phyloP scores from a whole-genome alignment of 2,329 filamentous ascomycete species.

The Claviceps humidiphila region DNA sequence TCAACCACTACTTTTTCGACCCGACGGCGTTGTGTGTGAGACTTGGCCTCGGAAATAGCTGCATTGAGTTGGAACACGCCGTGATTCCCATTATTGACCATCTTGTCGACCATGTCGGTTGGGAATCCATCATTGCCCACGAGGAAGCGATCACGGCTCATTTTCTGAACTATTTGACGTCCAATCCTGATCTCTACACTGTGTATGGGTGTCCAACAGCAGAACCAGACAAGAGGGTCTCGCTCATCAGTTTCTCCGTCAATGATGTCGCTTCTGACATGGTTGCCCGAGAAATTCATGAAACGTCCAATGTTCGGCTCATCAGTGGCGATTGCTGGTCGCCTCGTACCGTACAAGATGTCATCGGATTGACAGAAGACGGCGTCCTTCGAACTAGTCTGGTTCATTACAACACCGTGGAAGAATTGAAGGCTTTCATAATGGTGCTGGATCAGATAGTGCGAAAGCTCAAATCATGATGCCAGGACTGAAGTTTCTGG shows the following conservation, averaged over 20 bases:
- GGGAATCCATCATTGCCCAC: constrained; percentile 41
- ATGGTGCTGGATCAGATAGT: neutral
- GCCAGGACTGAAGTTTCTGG: neutral
- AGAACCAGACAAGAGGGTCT: constrained; percentile 32
- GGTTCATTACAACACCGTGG: constrained; percentile 57
- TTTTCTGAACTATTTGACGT: constrained; percentile 49
- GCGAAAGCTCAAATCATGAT: neutral
- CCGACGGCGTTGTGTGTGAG: constrained; percentile 48
- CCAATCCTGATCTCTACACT: constrained; percentile 26
- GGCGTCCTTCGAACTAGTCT: constrained; percentile 56
- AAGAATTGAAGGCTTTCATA: constrained; percentile 1
- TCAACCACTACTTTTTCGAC: constrained; percentile 56
- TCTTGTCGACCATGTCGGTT: constrained; percentile 33
- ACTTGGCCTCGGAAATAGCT: constrained; percentile 53
- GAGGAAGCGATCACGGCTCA: constrained; percentile 46
- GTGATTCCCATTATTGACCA: constrained; percentile 51
- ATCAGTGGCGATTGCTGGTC: constrained; percentile 59
- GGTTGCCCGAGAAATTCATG: constrained; percentile 50
- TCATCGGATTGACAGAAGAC: constrained; percentile 41
- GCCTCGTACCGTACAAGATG: constrained; percentile 45
- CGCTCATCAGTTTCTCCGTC: constrained; percentile 55
- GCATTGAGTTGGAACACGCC: constrained; percentile 55
- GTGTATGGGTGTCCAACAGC: constrained; percentile 6
- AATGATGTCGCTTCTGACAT: constrained; percentile 40
- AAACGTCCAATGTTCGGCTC: constrained; percentile 44